These are phyloP conservation scores for Tylopilus cervinicoccineus DNA, from an alignment of 768 basidiomycete genomes.

Conservation along the genomic window DNA sequence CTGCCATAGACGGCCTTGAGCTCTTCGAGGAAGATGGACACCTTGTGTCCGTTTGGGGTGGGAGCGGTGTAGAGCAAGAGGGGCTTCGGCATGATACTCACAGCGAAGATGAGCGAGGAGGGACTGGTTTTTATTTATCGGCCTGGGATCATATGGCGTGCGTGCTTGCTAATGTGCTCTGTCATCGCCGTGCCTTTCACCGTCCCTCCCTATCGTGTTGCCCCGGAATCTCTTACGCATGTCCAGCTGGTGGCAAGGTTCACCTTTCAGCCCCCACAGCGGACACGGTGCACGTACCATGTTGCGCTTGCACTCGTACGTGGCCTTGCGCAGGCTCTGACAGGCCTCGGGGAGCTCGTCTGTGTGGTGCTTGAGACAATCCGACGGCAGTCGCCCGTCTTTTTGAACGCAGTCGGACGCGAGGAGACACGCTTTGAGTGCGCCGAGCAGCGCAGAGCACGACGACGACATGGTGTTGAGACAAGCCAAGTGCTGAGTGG, in stretches of 20 bases:
- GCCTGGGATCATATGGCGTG: conserved; percentile 12
- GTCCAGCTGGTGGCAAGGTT: conserved; percentile 49
- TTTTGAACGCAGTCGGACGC: conserved; percentile 85
- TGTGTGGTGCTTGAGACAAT: conserved; percentile 73
- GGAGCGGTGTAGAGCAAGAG: conserved; percentile 33
- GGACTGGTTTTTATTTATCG: no score
- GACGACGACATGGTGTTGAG: conserved; percentile 63
- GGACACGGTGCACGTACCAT: conserved; percentile 54
- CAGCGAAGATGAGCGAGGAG: no score
- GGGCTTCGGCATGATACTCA: conserved; percentile 23
- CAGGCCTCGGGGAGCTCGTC: conserved; percentile 81
- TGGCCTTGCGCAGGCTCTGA: conserved; percentile 70
- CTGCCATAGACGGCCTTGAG: conserved; percentile 50
- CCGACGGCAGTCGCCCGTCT: conserved; percentile 73
- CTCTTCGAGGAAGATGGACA: conserved; percentile 58
- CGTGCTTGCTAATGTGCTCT: conserved; percentile 20
- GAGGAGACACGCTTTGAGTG: conserved; percentile 81
- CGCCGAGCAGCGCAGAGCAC: conserved; percentile 70
- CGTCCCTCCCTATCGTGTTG: conserved; percentile 55
- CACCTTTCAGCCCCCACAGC: neutral
- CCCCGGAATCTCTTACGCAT: conserved; percentile 84
- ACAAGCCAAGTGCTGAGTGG: no score
- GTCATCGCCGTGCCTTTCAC: conserved; percentile 6
- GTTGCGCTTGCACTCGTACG: conserved; percentile 88
- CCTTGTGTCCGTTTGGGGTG: conserved; percentile 59